Evolutionary conservation across 2,329 filamentous ascomycete species (phyloP), one percentile per base, ranked within the genome.

Genomic region (Diaporthe sp.): DNA sequence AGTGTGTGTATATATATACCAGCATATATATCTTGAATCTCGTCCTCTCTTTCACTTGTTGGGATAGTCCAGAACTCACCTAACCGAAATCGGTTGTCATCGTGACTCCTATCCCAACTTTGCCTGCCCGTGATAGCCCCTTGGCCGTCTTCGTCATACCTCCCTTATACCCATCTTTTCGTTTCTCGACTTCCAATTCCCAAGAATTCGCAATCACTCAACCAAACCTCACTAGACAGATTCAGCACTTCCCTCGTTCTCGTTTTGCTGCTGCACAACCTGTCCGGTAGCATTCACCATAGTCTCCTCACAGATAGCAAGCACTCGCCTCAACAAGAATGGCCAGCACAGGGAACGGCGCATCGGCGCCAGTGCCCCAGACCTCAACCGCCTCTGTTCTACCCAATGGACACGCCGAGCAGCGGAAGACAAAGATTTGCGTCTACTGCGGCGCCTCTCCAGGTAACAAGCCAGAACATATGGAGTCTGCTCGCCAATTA

Each of bases 381-480:
- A 80, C 80, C 17, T 76, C 79, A n/a, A 83, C 82, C 2, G 80
- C 83, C 50, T 72, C 75, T 66, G 73, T 81, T 30, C 60, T 35
- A 12, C 76, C 66, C 77, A 77, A 79, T 72, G 79, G 78, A 77
- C 73, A 80, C 71, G 81, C 82, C 76, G 80, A 80, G 76, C 79
- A 80, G 40, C 80, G 83, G 68, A 85, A 83, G 77, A 86, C 93
- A 75, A 94, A 94, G 77, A 93, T 98, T 82, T 97, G 95, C 83
- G 96, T 98, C 78, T 98, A 98, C 89, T 98, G 97, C 86, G 97
- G 96, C 81, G 91, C 97, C 70, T 93, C 91, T 12, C 83, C 89
- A 22, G 97, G 97, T 67, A 91, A 88, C 69, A 93, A 91, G 76
- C 92, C 94, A 19, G 89, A 88, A 6, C 95, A 98, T 84, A 85